Base-by-base conservation (phyloP, 2,329 filamentous ascomycete species). In the Chaetomiaceae sp. region DNA sequence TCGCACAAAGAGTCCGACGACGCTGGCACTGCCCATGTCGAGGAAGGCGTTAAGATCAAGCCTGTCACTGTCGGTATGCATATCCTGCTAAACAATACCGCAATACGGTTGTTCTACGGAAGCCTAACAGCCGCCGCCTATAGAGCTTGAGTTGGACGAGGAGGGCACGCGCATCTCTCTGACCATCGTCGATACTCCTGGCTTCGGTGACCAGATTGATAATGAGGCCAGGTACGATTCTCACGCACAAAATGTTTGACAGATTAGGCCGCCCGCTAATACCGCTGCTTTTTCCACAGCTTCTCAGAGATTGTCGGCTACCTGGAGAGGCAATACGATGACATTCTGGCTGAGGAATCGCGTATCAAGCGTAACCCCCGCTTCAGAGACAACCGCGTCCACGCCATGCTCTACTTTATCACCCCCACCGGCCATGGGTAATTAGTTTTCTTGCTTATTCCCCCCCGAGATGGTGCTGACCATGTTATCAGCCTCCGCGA, bases 291-390 rank as follows among this genome's bases (percentile, higher is more conserved):
- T 34, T 34, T 55, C 48, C 53, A 51, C 62, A 95, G 90, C 77
- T 99, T 99, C 73, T 87, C 87, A 65, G 94, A 97, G 75, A 99
- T 99, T 67, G 91, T 96, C 64, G 92, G 91, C 64, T 96, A 95
- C 76, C 89, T 99, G 67, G 94, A 99, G 81, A 85, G 92, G 77
- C 92, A 99, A 84, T 97, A 97, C 75, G 94, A 99, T 75, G 91
- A 97, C 72, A 97, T 99, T 80, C 83, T 99, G 65, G 92, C 94
- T 58, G 92, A 97, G 78, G 94, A 99, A 79, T 97, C 94, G 67
- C 90, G 94, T 79, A 99, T 99, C 81, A 99, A 99, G 89, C 94
- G 94, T 90, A 99, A 99, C 79, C 94, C 94, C 65, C 86, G 94
- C 68, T 99, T 99, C 87, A 87, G 94, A 69, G 94, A 99, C 77